Conservation (phyloP, 225 moss, liverwort and hornwort genomes). For the Polytrichum commune region DNA sequence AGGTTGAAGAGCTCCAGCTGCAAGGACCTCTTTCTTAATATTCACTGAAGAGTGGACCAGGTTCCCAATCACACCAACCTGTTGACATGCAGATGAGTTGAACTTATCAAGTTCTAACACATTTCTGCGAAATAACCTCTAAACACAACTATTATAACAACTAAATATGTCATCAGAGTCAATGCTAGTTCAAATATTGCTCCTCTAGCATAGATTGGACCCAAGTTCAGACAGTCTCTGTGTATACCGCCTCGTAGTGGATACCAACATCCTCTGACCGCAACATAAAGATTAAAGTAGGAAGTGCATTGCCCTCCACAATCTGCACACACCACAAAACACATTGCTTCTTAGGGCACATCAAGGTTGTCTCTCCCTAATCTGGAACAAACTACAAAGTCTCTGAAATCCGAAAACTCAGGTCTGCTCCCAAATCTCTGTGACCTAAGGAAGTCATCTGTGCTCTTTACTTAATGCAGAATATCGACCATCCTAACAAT, state of each 20-base stretch:
- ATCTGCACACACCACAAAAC: slow-evolving; percentile 52
- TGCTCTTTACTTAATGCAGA: too few species aligned
- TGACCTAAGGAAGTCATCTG: too few species aligned
- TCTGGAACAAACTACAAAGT: too few species aligned
- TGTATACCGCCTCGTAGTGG: slow-evolving; percentile 91
- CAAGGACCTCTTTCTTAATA: slow-evolving; percentile 94
- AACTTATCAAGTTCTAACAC: background rate
- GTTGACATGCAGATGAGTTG: background rate
- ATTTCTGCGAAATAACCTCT: background rate
- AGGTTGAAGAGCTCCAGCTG: slow-evolving; percentile 96
- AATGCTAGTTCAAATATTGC: too few species aligned
- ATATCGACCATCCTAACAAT: too few species aligned
- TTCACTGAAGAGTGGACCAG: slow-evolving; percentile 94
- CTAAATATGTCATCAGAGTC: too few species aligned
- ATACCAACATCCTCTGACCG: slow-evolving; percentile 95
- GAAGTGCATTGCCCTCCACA: slow-evolving; percentile 95
- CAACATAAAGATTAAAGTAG: slow-evolving; percentile 92
- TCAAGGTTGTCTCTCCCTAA: too few species aligned
- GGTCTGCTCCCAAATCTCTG: too few species aligned
- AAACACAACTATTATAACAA: background rate
- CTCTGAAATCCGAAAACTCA: too few species aligned
- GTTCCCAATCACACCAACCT: slow-evolving; percentile 99
- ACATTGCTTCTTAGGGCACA: background rate
- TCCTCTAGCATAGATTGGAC: too few species aligned
- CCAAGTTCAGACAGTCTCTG: too few species aligned